Evolutionary conservation across 257 asterid species (phyloP), one percentile per base, ranked within the genome.

Genomic region (Cynanchum wilfordii): DNA sequence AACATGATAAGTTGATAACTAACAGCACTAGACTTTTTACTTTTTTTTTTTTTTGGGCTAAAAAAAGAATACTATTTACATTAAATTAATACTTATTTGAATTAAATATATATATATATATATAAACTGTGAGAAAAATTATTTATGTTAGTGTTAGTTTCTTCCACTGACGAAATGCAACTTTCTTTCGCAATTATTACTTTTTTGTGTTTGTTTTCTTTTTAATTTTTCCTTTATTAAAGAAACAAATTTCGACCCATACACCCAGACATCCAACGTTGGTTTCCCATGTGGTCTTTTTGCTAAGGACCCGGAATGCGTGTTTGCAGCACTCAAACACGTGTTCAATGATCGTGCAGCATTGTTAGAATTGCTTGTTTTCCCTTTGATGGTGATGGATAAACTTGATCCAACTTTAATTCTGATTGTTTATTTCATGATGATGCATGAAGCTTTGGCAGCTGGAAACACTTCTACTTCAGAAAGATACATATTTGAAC

Each of bases 381-480:
- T 47, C 49, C 69, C 63, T 40, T 47, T 16, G n/a, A 12, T 38
- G 51, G 11, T 29, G 51, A 62, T 69, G 72, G 77, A 60, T 64
- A 24, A 36, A 70, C 83, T 80, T 79, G 86, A 85, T 70, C 71
- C 72, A 73, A 60, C 87, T 79, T 80, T 57, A 15, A 49, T 75
- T 85, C 30, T 82, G 76, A 75, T 66, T 55, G 75, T 72, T 77
- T 55, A 7, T 42, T 42, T 42, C 38, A 70, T 64, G 36, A 63
- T 83, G 82, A 79, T 82, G 69, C 47, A 68, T 89, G 89, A 96
- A 94, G 99, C 78, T 91, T 55, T 94, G 99, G 99, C 99, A 94
- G 94, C 90, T 94, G 90, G 99, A 94, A 82, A 94, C 99, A 66
- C 92, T 94, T 66, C 73, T 94, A 68, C 87, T 94, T 58, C 99